Evolutionary conservation across 768 basidiomycete species (phyloP), one percentile per base, ranked within the genome.

Genomic region (Calocybe cyanea): DNA sequence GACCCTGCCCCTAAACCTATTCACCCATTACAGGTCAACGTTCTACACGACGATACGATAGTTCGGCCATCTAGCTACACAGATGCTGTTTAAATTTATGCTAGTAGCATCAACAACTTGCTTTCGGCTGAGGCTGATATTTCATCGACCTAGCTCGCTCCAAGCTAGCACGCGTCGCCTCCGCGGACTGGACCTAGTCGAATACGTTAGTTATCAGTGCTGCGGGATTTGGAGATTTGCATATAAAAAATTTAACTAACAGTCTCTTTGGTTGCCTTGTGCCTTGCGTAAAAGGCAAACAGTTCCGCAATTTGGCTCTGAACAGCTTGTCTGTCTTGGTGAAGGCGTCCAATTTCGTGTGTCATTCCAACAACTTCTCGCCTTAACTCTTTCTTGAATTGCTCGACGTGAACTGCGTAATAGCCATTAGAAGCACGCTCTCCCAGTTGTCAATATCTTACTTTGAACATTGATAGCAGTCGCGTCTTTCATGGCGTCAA

Each of bases 401-500:
- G 83, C 53, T 92, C 87, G 38, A 94, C 83, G 53, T 93, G 91
- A 18, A 78, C 90, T 91, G 55, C 33, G 18, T 42, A 45, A 34
- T n/a, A 35, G 34, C n/a, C 17, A 35, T 6, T 5, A 7, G 34
- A 35, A 35, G 5, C 7, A 8, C 32, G 20, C 24, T 28, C 38
- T 28, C 25, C 6, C 5, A 28, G 7, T 19, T 33, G 11, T 39
- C 24, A 23, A 21, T 23, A 13, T 48, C 68, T 59, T 63, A 86
- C 88, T 69, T 61, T 88, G 83, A 2, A 94, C 81, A 52, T 93
- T 92, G 55, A 94, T 87, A 1, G 81, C 80, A 0, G 92, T 94
- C 1, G 90, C 92, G 54, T 92, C 87, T 60, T 88, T 88, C 91
- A 93, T 94, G n/a, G 92, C 90, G 56, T 94, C 92, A 4, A 93